phyloP scores from a whole-genome alignment of 2,329 filamentous ascomycete genomes.

The Sclerotinia spermophila region DNA sequence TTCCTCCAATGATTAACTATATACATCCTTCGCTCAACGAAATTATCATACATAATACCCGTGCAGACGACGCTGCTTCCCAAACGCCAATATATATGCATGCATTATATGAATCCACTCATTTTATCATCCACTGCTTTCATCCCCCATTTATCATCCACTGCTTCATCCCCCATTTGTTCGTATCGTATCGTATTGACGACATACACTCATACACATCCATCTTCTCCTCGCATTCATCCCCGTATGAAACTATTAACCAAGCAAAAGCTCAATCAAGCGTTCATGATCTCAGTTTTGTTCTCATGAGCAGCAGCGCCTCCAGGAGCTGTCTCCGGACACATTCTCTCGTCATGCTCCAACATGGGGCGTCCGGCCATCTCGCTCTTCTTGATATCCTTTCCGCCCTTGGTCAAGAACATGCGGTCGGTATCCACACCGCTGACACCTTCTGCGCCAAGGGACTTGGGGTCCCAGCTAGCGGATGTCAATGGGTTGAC shows the following conservation, averaged over 20 bases:
- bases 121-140: neutral
- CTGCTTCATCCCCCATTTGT: neutral
- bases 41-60: slow-evolving; percentile 5
- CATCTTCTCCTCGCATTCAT: neutral
- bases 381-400: slow-evolving; percentile 26
- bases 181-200: neutral
- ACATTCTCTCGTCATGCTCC: slow-evolving; percentile 26
- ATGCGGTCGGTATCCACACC: slow-evolving; percentile 22
- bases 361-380: slow-evolving; percentile 21
- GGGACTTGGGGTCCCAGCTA: slow-evolving; percentile 29
- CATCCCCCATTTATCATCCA: neutral
- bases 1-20: neutral
- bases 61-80: slow-evolving; percentile 2
- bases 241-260: neutral
- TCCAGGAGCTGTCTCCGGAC: slow-evolving; percentile 18
- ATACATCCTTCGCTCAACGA: neutral
- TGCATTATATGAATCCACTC: neutral
- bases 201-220: neutral
- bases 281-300: neutral
- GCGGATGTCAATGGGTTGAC: slow-evolving; percentile 44
- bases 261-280: neutral
- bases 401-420: slow-evolving; percentile 21
- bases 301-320: neutral
- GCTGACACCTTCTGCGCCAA: slow-evolving; percentile 24
- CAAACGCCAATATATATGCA: slow-evolving; percentile 2